phyloP scores from a whole-genome alignment of 352 stramenopile genomes.

The Phytopythium mirpurense region DNA sequence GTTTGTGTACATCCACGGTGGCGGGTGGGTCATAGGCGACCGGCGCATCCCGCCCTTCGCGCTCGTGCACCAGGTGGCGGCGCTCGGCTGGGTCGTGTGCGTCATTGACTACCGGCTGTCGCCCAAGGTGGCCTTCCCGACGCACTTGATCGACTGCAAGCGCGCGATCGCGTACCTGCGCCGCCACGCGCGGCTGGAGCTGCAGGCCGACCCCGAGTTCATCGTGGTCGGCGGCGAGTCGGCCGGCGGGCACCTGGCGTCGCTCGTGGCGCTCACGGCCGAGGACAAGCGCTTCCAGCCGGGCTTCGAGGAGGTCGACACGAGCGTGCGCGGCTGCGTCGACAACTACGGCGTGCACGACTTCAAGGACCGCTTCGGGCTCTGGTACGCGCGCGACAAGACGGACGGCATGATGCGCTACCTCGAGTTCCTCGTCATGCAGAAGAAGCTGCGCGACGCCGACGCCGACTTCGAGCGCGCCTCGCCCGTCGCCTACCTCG shows the following conservation, averaged over 20 bases:
- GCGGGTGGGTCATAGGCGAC: constrained; percentile 59
- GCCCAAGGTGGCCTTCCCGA: constrained; percentile 50
- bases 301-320: constrained; percentile 57
- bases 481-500: constrained; percentile 45
- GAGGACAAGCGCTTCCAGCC: constrained; percentile 44
- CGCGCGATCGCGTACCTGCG: constrained; percentile 54
- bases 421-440: constrained; percentile 55
- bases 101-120: constrained; percentile 70
- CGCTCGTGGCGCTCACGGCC: constrained; percentile 41
- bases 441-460: constrained; percentile 43
- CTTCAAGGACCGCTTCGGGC: constrained; percentile 47
- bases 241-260: constrained; percentile 47
- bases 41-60: constrained; percentile 37
- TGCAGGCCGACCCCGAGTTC: constrained; percentile 41
- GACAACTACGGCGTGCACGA: constrained; percentile 61
- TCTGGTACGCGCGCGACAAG: constrained; percentile 46
- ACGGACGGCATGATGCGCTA: constrained; percentile 34
- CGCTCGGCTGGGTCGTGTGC: constrained; percentile 56
- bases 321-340: constrained; percentile 46
- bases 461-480: constrained; percentile 43
- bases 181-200: constrained; percentile 20
- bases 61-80: constrained; percentile 50
- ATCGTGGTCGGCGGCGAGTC: constrained; percentile 61
- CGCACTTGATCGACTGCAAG: constrained; percentile 60
- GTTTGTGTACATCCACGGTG: constrained; percentile 65